These are phyloP conservation scores for Solanum chilense DNA, from an alignment of 257 asterid genomes.

Conservation along the genomic window DNA sequence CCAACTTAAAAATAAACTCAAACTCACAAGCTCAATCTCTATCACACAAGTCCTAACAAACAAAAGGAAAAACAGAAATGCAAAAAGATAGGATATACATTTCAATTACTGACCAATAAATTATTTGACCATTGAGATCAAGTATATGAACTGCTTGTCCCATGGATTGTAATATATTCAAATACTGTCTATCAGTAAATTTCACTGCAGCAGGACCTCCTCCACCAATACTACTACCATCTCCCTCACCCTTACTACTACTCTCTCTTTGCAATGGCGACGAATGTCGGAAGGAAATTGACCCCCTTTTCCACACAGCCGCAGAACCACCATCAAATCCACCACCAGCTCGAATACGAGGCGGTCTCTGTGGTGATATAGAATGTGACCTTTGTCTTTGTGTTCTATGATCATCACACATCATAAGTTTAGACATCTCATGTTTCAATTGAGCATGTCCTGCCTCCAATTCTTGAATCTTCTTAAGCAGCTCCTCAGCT, in stretches of 20 bases:
- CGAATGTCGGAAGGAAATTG: slow-evolving; percentile 55
- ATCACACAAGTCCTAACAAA: not conserved
- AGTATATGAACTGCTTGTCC: slow-evolving; percentile 75
- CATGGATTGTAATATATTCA: slow-evolving; percentile 88
- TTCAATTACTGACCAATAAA: slow-evolving; percentile 68
- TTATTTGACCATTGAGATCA: slow-evolving; percentile 47
- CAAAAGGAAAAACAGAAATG: not conserved
- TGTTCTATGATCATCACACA: slow-evolving; percentile 11
- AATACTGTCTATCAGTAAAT: slow-evolving; percentile 63
- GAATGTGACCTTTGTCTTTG: slow-evolving; percentile 69
- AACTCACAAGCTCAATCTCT: not conserved
- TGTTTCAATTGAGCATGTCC: slow-evolving; percentile 74
- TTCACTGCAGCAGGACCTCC: slow-evolving; percentile 42
- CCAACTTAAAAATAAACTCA: not conserved
- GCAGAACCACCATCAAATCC: slow-evolving; percentile 24
- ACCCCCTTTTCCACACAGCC: slow-evolving; percentile 57
- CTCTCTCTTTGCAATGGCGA: slow-evolving; percentile 89
- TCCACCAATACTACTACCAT: not conserved
- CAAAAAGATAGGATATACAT: not conserved
- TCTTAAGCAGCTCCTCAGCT: slow-evolving; percentile 81
- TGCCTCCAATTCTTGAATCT: slow-evolving; percentile 68
- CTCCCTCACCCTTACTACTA: slow-evolving; percentile 12
- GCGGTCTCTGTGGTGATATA: slow-evolving; percentile 62
- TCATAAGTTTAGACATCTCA: slow-evolving; percentile 60
- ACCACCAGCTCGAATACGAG: slow-evolving; percentile 13